Conservation (phyloP, 305 asterid species). For the Withania somnifera region DNA sequence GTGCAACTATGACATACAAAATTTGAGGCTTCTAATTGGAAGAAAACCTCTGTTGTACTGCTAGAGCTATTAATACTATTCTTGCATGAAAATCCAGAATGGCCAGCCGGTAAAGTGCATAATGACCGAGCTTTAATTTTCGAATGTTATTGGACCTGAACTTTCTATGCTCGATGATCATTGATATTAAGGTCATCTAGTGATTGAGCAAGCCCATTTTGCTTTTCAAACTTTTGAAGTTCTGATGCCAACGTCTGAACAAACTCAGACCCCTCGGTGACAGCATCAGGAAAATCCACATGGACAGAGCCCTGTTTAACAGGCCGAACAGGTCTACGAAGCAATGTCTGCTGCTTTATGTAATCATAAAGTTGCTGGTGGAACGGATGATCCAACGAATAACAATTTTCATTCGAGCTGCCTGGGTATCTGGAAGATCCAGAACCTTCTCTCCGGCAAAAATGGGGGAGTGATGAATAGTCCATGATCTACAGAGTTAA, state of each 20-base stretch:
- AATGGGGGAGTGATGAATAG: conserved; percentile 75
- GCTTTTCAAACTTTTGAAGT: conserved; percentile 35
- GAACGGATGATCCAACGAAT: conserved; percentile 64
- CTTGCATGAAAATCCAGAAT: not conserved
- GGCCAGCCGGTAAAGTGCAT: not conserved
- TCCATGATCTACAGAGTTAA: conserved; percentile 65
- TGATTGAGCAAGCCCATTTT: conserved; percentile 27
- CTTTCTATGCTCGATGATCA: not conserved
- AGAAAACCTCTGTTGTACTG: not conserved
- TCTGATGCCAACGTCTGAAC: conserved; percentile 56
- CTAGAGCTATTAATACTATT: not conserved
- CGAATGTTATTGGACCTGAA: not conserved
- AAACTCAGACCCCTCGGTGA: conserved; percentile 40
- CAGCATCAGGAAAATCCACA: conserved; percentile 57
- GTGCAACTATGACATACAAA: not conserved
- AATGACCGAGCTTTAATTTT: not conserved
- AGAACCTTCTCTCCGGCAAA: conserved; percentile 60
- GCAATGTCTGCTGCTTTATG: conserved; percentile 47
- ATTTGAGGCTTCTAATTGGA: not conserved
- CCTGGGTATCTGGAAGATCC: conserved; percentile 45
- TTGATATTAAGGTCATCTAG: conserved; percentile 23
- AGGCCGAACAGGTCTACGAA: conserved; percentile 23
- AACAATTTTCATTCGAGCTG: conserved; percentile 31
- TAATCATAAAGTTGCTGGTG: conserved; percentile 64
- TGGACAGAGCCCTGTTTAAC: conserved; percentile 69